Evolutionary conservation across 78 protist genomes (phyloP).

Genomic region (Paulinella micropora): DNA sequence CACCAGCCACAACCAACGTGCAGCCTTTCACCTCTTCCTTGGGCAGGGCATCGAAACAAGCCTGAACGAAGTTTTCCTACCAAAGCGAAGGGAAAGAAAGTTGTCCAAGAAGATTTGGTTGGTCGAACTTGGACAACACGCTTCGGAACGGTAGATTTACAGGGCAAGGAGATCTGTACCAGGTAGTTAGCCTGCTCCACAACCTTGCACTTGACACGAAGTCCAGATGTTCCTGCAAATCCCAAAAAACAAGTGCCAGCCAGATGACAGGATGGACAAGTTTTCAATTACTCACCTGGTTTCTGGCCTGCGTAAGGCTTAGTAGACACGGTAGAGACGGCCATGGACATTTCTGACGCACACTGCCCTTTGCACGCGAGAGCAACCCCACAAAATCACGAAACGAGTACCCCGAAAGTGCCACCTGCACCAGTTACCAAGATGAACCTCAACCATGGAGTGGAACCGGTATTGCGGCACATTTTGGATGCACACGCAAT

Average conservation of each 20-base stretch:
- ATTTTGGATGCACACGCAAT: too few relatives aligned
- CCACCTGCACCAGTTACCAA: too few relatives aligned
- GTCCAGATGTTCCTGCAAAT: conserved; percentile 60
- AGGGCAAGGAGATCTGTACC: too few relatives aligned
- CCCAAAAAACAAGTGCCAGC: not conserved
- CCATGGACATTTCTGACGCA: too few relatives aligned
- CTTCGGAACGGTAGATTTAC: too few relatives aligned
- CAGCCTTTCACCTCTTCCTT: conserved; percentile 16
- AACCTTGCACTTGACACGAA: conserved; percentile 61
- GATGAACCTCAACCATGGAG: too few relatives aligned
- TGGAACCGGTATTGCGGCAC: too few relatives aligned
- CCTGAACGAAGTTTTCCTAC: conserved; percentile 76
- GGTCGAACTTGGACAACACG: not conserved
- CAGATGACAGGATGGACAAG: not conserved
- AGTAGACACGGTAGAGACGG: too few relatives aligned
- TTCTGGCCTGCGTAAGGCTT: conserved; percentile 63
- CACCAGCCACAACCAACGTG: conserved; percentile 81
- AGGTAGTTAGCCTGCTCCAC: not conserved
- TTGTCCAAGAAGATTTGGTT: not conserved
- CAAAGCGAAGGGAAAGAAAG: conserved; percentile 19
- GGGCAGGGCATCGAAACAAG: conserved; percentile 36
- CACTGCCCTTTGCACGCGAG: too few relatives aligned
- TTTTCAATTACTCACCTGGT: conserved; percentile 39
- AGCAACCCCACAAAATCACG: too few relatives aligned
- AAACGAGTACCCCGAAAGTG: too few relatives aligned